Evolutionary conservation across 1,139 yeast species (phyloP).

Genomic region (Debaryomyces nepalensis): DNA sequence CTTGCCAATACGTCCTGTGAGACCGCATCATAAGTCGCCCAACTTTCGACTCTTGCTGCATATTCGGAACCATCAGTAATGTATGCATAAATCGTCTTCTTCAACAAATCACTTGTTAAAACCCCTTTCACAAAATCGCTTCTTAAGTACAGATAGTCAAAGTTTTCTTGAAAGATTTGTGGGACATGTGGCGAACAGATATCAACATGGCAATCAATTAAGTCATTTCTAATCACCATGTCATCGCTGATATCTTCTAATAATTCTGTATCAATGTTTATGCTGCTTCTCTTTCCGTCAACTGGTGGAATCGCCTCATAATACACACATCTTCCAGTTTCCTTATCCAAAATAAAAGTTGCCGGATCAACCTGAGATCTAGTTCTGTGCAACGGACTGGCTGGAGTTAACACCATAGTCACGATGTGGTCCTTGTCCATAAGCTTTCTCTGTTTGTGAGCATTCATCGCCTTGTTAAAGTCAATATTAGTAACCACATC

Average conservation of each 20-base stretch:
- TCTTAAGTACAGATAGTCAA: conserved; percentile 88
- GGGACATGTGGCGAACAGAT: conserved; percentile 96
- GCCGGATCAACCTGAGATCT: conserved; percentile 82
- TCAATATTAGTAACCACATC: conserved; percentile 93
- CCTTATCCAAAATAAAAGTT: conserved; percentile 76
- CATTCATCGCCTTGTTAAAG: conserved; percentile 69
- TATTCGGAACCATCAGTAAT: conserved; percentile 71
- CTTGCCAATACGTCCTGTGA: conserved; percentile 90
- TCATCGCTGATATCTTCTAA: conserved; percentile 75
- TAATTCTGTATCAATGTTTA: conserved; percentile 82
- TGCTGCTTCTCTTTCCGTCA: conserved; percentile 56
- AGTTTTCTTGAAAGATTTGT: conserved; percentile 92
- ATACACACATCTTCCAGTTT: conserved; percentile 75
- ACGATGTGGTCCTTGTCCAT: conserved; percentile 87
- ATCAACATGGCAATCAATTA: conserved; percentile 95
- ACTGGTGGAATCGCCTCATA: conserved; percentile 76
- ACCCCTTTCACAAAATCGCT: conserved; percentile 91
- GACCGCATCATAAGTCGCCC: conserved; percentile 90
- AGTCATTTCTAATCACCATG: conserved; percentile 81
- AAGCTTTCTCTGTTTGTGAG: conserved; percentile 71
- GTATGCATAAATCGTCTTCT: conserved; percentile 89
- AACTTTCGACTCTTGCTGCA: conserved; percentile 92
- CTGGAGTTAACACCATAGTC: conserved; percentile 90
- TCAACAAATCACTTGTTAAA: conserved; percentile 84
- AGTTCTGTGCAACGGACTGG: conserved; percentile 84